Evolutionary conservation across 345 rosid species (phyloP), one percentile per base, ranked within the genome.

Genomic region (Rhizophora apiculata): DNA sequence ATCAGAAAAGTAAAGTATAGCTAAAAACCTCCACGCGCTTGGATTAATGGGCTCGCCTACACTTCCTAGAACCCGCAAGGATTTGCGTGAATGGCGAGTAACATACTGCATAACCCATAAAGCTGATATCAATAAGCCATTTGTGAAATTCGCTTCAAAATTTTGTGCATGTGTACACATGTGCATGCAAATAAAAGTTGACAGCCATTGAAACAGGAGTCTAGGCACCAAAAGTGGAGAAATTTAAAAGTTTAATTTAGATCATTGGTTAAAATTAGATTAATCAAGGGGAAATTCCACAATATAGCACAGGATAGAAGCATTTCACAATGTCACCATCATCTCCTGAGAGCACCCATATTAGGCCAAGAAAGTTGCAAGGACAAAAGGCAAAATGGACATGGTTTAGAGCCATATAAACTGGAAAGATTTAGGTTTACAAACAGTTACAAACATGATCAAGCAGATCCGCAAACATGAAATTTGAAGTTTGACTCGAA

Each of bases 41-140:
- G 99, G 99, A 83, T 95, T 95, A 65, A 95, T 95, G 69, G 99
- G 99, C 85, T 95, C 97, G n/a, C 99, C 99, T 26, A 95, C 99
- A 77, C 96, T 95, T 80, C 99, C 99, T 76, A 95, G 93, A 70
- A 92, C 88, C 64, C 99, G 84, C 53, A 95, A 74, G 26, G 99
- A 95, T 77, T 90, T 90, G 71, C 99, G 96, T 59, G 99, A 92
- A 79, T 83, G 86, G 66, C 86, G 78, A 66, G 81, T 86, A 69
- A 95, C 97, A 84, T 77, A 74, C 99, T 95, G 87, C 83, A 85
- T 63, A 26, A 70, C 29, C 71, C 74, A n/a, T 29, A 75, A 72
- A 73, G 57, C 26, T 68, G 32, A 32, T 8, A 68, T 87, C 68
- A 81, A 62, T 62, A 71, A 21, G 34, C 24, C 10, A 56, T 11